Conservation (phyloP, 2,329 filamentous ascomycete species). For the Fonsecaea erecta region DNA sequence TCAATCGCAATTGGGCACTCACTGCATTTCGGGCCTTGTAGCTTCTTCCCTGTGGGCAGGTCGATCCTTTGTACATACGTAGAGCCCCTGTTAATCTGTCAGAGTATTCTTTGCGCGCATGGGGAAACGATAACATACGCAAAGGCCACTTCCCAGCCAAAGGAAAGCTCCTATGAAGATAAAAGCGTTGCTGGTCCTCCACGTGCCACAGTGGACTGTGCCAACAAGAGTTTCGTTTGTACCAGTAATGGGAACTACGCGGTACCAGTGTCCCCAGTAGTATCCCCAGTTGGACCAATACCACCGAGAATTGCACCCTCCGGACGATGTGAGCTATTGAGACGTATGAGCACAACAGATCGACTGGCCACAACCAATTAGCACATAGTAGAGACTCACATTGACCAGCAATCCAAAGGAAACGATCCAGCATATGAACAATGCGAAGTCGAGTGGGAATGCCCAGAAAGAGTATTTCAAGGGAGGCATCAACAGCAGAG, state of each 20-base stretch:
- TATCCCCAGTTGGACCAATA: slow-evolving; percentile 22
- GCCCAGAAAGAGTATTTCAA: slow-evolving; percentile 9
- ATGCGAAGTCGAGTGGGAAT: slow-evolving; percentile 13
- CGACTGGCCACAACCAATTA: no score
- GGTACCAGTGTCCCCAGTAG: slow-evolving; percentile 20
- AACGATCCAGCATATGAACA: slow-evolving; percentile 23
- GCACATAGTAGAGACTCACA: slow-evolving; percentile 12
- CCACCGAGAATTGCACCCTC: slow-evolving; percentile 19
- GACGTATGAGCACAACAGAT: not conserved
- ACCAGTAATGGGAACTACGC: slow-evolving; percentile 4
- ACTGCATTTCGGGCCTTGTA: not conserved
- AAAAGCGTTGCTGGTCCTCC: slow-evolving; percentile 11
- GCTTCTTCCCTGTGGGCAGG: not conserved
- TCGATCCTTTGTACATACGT: not conserved
- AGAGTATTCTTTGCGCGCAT: not conserved
- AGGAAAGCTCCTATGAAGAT: slow-evolving; percentile 10
- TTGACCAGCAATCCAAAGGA: slow-evolving; percentile 17
- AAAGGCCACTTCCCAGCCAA: slow-evolving; percentile 10
- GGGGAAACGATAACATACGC: not conserved
- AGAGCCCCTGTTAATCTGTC: slow-evolving; percentile 4
- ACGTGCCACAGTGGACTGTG: slow-evolving; percentile 4
- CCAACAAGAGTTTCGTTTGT: slow-evolving; percentile 1
- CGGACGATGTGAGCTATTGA: not conserved
- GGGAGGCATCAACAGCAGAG: slow-evolving; percentile 11
- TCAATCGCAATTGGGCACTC: not conserved